Base-by-base conservation (phyloP, 148 eudicot genomes). In the Chenopodium formosanum region DNA sequence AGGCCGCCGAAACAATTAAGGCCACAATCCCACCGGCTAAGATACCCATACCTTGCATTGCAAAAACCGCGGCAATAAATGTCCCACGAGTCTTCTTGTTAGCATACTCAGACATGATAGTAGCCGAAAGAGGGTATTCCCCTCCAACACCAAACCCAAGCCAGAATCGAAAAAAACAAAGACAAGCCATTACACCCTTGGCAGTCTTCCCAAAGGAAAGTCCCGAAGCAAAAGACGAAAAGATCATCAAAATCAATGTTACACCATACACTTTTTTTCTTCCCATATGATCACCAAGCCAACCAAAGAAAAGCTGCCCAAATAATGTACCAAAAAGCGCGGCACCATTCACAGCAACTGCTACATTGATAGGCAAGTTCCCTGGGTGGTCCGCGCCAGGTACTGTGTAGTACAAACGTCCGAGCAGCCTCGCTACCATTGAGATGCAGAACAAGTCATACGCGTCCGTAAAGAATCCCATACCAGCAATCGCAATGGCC, bases 61-160 rank as follows among this genome's bases (percentile, higher is more conserved):
- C 93, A 66, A 91, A 92, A 1, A 92, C 96, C 0, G 95, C 93
- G 0, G 95, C 93, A 2, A 92, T 92, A 23, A 92, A 92, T 0
- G 90, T 86, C 2, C 93, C 93, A 32, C 94, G 86, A 0, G 91
- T 91, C 87, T 86, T 91, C 75, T 90, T 91, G 74, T 92, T 92
- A 2, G 95, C 90, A 19, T 92, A 92, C 78, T 92, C 96, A 0
- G 96, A 86, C 96, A 92, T 92, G 75, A 92, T 90, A 3, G 96
- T 92, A 46, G 96, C 92, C 0, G 93, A 92, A 13, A 92, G 87
- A 2, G 95, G 93, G 63, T 90, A 92, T 69, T 92, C 92, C 0
- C 95, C 92, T 2, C 95, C 95, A 13, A 92, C 85, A 29, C 95
- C 91, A 34, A 89, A 89, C 8, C 91, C 91, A 7, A 89, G 85